Percentiles rank a stretch among this genome's conserved stretches.
These are phyloP conservation scores for Debaryomyces robertsiae DNA, from an alignment of 1,139 yeast species.

Conservation along the genomic window DNA sequence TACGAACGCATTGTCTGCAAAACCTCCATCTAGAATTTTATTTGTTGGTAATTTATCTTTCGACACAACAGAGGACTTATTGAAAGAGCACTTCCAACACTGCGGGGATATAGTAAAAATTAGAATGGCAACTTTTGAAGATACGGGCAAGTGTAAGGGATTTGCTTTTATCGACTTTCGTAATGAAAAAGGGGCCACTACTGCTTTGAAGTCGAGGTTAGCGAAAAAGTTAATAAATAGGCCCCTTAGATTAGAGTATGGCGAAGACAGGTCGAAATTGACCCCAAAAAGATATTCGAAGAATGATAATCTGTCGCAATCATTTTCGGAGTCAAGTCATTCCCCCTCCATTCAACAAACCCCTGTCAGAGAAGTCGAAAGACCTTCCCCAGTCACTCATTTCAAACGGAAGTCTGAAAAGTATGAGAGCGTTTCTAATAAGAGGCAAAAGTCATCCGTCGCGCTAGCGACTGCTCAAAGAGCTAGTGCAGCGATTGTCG, in stretches of 20 bases:
- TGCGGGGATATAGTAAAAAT: conserved; percentile 81
- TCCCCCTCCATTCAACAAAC: background rate
- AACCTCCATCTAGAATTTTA: conserved; percentile 86
- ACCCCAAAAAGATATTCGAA: conserved; percentile 45
- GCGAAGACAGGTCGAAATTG: conserved; percentile 91
- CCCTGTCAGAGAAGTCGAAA: conserved; percentile 16
- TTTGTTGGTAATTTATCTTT: conserved; percentile 93
- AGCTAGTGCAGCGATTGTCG: conserved; percentile 86
- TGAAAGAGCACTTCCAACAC: conserved; percentile 75
- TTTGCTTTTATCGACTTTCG: conserved; percentile 90
- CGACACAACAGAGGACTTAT: conserved; percentile 82
- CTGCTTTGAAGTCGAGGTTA: conserved; percentile 73
- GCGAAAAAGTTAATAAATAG: conserved; percentile 72
- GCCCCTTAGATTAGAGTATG: conserved; percentile 83
- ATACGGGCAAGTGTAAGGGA: conserved; percentile 94
- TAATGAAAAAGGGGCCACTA: conserved; percentile 78
- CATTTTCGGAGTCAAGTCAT: conserved; percentile 4
- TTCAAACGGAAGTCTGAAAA: conserved; percentile 23
- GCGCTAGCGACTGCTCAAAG: conserved; percentile 90
- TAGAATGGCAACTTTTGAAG: conserved; percentile 97
- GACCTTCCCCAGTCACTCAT: conserved; percentile 4
- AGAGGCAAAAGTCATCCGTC: conserved; percentile 75
- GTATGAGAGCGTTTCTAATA: conserved; percentile 21
- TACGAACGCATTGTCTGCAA: conserved; percentile 48
- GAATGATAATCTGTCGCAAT: conserved; percentile 18